Evolutionary conservation across 2,329 filamentous ascomycete genomes (phyloP).

Genomic region (Xylaria sp.): DNA sequence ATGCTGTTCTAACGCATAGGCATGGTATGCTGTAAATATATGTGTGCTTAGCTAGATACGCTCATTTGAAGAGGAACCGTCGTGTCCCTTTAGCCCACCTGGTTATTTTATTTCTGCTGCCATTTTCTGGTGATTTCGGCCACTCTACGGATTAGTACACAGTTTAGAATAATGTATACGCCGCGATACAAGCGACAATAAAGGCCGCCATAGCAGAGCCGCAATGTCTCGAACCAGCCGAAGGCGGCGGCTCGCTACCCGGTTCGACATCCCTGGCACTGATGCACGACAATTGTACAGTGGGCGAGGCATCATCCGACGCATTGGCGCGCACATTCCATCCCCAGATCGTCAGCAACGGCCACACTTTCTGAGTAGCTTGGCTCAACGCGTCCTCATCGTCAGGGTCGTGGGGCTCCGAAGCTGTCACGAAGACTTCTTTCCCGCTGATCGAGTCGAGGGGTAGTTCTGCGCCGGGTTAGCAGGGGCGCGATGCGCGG

Average conservation of each 20-base stretch:
- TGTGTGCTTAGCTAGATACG: too few species aligned
- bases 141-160: not conserved
- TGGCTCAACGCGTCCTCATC: constrained; percentile 34
- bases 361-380: constrained; percentile 38
- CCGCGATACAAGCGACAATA: constrained; percentile 11
- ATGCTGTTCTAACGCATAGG: too few species aligned
- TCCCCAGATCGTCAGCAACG: constrained; percentile 45
- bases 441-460: constrained; percentile 40
- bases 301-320: constrained; percentile 33
- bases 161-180: constrained; percentile 19
- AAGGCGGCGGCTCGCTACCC: constrained; percentile 20
- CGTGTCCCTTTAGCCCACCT: too few species aligned
- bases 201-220: constrained; percentile 14
- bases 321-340: constrained; percentile 44
- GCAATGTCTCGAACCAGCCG: constrained; percentile 1
- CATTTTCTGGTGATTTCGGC: too few species aligned
- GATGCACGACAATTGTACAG: constrained; percentile 42
- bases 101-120: too few species aligned
- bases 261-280: constrained; percentile 32
- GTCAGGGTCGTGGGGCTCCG: constrained; percentile 37
- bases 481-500: not conserved
- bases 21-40: too few species aligned
- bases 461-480: constrained; percentile 37
- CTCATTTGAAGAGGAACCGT: too few species aligned
- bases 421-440: constrained; percentile 45